These are phyloP conservation scores for Stellera chamaejasme DNA, from an alignment of 345 rosid species.

Conservation along the genomic window DNA sequence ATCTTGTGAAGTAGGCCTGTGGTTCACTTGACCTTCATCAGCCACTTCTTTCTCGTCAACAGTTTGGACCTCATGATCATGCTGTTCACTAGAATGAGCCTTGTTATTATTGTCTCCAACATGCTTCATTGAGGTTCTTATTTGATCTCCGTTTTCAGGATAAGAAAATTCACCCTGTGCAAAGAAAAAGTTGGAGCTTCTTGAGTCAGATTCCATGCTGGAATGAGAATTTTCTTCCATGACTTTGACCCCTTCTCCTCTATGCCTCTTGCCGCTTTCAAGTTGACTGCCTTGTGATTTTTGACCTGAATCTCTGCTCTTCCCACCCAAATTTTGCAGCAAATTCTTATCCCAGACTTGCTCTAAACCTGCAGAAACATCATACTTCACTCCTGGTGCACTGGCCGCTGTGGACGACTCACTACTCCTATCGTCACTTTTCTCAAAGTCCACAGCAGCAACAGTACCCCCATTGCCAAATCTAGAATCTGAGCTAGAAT, in stretches of 20 bases:
- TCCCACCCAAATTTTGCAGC: slow-evolving; percentile 36
- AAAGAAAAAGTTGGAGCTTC: slow-evolving; percentile 82
- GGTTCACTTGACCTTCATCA: slow-evolving; percentile 30
- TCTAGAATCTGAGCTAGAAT: slow-evolving; percentile 39
- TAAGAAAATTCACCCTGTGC: slow-evolving; percentile 45
- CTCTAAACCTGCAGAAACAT: slow-evolving; percentile 28
- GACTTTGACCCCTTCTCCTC: slow-evolving; percentile 79
- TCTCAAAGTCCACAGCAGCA: slow-evolving; percentile 47
- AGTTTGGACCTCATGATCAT: slow-evolving; percentile 32
- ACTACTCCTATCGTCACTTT: slow-evolving; percentile 63
- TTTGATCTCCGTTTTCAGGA: slow-evolving; percentile 45
- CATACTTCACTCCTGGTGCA: slow-evolving; percentile 40
- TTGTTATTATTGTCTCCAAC: slow-evolving; percentile 53
- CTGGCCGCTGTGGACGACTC: slow-evolving; percentile 79
- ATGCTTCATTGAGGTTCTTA: slow-evolving; percentile 33
- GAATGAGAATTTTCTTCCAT: slow-evolving; percentile 78
- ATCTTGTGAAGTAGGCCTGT: slow-evolving; percentile 33
- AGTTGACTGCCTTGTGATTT: slow-evolving; percentile 29
- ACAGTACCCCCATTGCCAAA: slow-evolving; percentile 40
- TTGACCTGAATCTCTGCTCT: slow-evolving; percentile 34
- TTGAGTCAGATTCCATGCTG: slow-evolving; percentile 79
- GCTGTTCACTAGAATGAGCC: slow-evolving; percentile 28
- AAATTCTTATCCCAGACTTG: slow-evolving; percentile 33
- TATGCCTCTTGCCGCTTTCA: slow-evolving; percentile 62
- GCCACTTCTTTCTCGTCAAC: slow-evolving; percentile 31